phyloP scores from a whole-genome alignment of 805 yeast genomes.

The Saturnispora hagleri region DNA sequence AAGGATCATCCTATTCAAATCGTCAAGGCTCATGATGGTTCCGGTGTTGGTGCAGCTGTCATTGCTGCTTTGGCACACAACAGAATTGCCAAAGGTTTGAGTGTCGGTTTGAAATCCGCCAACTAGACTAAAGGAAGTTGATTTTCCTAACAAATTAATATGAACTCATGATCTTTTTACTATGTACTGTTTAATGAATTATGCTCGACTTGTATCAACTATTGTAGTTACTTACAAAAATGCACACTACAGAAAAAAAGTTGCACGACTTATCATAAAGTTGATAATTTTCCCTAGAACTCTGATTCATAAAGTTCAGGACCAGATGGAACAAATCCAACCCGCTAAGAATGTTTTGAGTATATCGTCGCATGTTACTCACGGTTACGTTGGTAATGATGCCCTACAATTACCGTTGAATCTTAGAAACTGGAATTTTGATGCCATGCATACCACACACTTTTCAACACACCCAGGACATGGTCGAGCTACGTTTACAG shows the following conservation, averaged over 20 bases:
- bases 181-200: not conserved
- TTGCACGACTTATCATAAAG: not conserved
- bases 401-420: constrained; percentile 90
- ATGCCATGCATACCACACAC: constrained; percentile 78
- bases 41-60: constrained; percentile 97
- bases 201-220: not conserved
- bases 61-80: constrained; percentile 90
- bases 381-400: constrained; percentile 90
- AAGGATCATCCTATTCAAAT: constrained; percentile 71
- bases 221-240: not conserved
- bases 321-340: not conserved
- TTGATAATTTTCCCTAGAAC: too few species aligned
- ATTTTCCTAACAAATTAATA: not conserved
- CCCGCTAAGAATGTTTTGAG: constrained; percentile 33
- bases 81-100: constrained; percentile 62
- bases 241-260: not conserved
- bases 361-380: constrained; percentile 86
- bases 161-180: not conserved
- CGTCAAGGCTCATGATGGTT: constrained; percentile 95
- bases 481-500: constrained; percentile 44
- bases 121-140: not conserved
- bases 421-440: constrained; percentile 85
- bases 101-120: constrained; percentile 43
- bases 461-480: constrained; percentile 92
- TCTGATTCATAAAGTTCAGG: not conserved